Evolutionary conservation across 805 yeast genomes (phyloP).

Genomic region (Kazachstania martiniae): DNA sequence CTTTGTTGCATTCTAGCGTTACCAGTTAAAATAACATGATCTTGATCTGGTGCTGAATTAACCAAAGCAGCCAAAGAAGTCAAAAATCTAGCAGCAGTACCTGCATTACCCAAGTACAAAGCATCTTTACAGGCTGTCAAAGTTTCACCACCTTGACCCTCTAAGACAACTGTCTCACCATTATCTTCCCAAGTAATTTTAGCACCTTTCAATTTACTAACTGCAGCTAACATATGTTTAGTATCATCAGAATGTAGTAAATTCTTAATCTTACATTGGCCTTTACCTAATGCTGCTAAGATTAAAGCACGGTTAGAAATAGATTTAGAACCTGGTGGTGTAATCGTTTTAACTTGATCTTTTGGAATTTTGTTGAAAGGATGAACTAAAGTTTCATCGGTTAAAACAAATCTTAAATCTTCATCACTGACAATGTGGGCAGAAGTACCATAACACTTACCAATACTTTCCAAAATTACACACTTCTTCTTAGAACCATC

Average conservation of each 20-base stretch:
- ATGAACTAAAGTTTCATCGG: constrained; percentile 67
- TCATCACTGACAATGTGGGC: constrained; percentile 79
- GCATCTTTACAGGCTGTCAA: constrained; percentile 52
- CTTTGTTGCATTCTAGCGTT: constrained; percentile 95
- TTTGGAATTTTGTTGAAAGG: constrained; percentile 34
- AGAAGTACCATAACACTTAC: constrained; percentile 76
- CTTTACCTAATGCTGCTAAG: constrained; percentile 83
- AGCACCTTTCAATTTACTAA: constrained; percentile 71
- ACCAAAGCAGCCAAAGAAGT: constrained; percentile 89
- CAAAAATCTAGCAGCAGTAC: constrained; percentile 92
- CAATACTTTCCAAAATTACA: constrained; percentile 74
- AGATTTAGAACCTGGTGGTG: constrained; percentile 96
- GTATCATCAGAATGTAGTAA: constrained; percentile 94
- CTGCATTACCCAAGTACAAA: constrained; percentile 91
- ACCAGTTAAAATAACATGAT: constrained; percentile 68
- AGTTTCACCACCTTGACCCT: constrained; percentile 73
- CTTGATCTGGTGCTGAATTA: constrained; percentile 32
- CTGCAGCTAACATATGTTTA: constrained; percentile 86
- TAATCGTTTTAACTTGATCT: constrained; percentile 30
- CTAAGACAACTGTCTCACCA: constrained; percentile 79
- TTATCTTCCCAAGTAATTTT: constrained; percentile 71
- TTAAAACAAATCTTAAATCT: constrained; percentile 69
- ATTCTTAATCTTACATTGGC: constrained; percentile 74
- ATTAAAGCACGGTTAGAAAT: constrained; percentile 91
- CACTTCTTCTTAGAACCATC: constrained; percentile 86